phyloP scores from a whole-genome alignment of 805 yeast species.

The Komagataella pastoris region DNA sequence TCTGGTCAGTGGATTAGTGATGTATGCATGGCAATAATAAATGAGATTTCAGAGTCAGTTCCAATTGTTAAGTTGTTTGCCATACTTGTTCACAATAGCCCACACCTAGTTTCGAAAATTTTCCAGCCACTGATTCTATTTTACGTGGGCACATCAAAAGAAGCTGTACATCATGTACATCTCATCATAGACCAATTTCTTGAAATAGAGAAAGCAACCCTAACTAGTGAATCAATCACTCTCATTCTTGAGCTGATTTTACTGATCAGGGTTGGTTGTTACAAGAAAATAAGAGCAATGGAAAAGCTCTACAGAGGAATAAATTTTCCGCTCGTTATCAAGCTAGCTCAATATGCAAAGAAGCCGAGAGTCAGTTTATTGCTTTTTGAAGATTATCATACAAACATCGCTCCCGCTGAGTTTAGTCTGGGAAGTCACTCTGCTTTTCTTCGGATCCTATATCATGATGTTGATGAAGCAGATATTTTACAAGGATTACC shows the following conservation, averaged over 20 bases:
- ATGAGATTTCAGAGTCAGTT: slow-evolving; percentile 16
- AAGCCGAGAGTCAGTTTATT: slow-evolving; percentile 29
- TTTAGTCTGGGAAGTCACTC: slow-evolving; percentile 7
- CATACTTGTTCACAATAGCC: slow-evolving; percentile 14
- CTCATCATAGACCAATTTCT: slow-evolving; percentile 12
- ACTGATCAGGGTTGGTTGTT: slow-evolving; percentile 26
- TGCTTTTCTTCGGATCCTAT: slow-evolving; percentile 21
- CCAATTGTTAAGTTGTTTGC: slow-evolving; percentile 20
- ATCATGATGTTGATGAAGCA: slow-evolving; percentile 39
- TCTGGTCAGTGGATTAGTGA: not conserved
- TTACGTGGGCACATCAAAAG: slow-evolving; percentile 8
- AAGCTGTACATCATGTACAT: slow-evolving; percentile 7
- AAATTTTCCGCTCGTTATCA: slow-evolving; percentile 15
- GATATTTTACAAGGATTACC: slow-evolving; percentile 62
- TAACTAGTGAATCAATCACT: slow-evolving; percentile 5
- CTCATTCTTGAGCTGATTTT: slow-evolving; percentile 18
- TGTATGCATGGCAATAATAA: slow-evolving; percentile 12
- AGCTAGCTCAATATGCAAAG: slow-evolving; percentile 18
- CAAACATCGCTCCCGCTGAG: slow-evolving; percentile 4
- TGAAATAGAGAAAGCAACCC: not conserved
- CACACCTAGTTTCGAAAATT: slow-evolving; percentile 13
- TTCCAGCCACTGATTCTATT: slow-evolving; percentile 16
- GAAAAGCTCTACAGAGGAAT: slow-evolving; percentile 15
- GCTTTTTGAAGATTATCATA: slow-evolving; percentile 30
- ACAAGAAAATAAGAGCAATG: slow-evolving; percentile 15